These are phyloP conservation scores for Tetraselmis striata DNA, from an alignment of 139 green algal species.

Conservation along the genomic window DNA sequence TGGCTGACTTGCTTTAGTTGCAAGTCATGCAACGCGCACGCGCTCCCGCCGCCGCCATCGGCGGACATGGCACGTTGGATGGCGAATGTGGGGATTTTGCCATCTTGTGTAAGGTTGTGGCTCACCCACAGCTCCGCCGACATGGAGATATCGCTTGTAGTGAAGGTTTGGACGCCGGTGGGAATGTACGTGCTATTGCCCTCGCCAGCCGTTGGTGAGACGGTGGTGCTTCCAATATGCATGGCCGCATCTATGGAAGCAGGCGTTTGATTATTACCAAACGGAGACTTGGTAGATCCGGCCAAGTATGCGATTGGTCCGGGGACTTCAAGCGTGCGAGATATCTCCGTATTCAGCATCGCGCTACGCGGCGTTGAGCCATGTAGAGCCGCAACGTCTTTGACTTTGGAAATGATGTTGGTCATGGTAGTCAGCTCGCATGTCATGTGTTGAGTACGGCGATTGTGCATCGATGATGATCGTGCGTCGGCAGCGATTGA, in stretches of 20 bases:
- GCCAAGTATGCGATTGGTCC: too few relatives aligned
- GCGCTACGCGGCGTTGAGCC: not conserved
- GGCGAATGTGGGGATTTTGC: not conserved
- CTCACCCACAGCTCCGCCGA: not conserved
- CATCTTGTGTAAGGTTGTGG: not conserved
- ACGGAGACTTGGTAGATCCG: not conserved
- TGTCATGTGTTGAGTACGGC: too few relatives aligned
- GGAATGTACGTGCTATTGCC: not conserved
- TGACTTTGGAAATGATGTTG: not conserved
- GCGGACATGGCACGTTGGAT: not conserved
- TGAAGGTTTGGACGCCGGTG: not conserved
- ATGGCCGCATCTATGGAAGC: not conserved
- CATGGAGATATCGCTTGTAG: not conserved
- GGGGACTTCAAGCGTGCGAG: too few relatives aligned
- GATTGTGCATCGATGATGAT: too few relatives aligned
- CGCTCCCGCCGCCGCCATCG: not conserved
- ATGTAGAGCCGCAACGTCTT: not conserved
- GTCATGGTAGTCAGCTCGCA: too few relatives aligned
- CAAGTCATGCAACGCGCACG: not conserved
- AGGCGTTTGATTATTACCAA: not conserved
- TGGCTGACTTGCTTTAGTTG: not conserved
- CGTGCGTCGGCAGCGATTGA: too few relatives aligned
- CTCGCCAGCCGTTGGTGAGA: not conserved
- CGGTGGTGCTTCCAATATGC: not conserved
- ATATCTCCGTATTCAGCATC: too few relatives aligned